phyloP scores from a whole-genome alignment of 2,329 filamentous ascomycete species.

The Venturia oleaginea region DNA sequence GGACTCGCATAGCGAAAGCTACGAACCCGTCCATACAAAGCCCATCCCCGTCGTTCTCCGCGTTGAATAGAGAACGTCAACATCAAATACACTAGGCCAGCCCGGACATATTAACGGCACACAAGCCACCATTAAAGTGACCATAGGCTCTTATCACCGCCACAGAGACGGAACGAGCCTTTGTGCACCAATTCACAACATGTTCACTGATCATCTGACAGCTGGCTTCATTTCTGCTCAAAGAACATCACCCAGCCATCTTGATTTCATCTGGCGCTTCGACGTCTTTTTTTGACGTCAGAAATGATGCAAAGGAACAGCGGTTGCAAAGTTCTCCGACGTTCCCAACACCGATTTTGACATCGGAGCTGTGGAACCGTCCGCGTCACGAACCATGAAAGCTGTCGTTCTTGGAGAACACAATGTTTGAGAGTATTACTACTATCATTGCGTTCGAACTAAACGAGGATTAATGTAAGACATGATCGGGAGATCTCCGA shows the following conservation, averaged over 20 bases:
- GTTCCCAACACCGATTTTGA: slow-evolving; percentile 7
- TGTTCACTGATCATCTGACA: no score
- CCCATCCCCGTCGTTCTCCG: background rate
- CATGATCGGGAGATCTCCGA: background rate
- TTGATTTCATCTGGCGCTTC: no score
- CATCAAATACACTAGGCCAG: background rate
- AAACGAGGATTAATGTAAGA: background rate
- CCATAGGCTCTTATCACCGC: no score
- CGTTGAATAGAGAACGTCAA: background rate
- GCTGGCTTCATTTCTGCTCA: background rate
- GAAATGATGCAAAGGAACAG: background rate
- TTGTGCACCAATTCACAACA: background rate
- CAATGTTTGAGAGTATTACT: no score
- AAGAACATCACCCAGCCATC: no score
- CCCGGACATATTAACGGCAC: background rate
- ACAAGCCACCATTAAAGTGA: background rate
- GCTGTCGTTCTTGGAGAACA: no score
- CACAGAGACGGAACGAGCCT: background rate
- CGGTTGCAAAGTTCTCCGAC: background rate
- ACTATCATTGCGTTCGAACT: background rate
- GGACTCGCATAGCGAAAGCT: background rate
- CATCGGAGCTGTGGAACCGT: background rate
- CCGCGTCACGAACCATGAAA: background rate
- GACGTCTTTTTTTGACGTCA: background rate
- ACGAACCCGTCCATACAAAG: background rate